A percentile compares a stretch with the other conserved stretches of the same genome.
Evolutionary conservation across 129 eudicot genomes (phyloP).

Genomic region (Centrapalus pauciflorus): DNA sequence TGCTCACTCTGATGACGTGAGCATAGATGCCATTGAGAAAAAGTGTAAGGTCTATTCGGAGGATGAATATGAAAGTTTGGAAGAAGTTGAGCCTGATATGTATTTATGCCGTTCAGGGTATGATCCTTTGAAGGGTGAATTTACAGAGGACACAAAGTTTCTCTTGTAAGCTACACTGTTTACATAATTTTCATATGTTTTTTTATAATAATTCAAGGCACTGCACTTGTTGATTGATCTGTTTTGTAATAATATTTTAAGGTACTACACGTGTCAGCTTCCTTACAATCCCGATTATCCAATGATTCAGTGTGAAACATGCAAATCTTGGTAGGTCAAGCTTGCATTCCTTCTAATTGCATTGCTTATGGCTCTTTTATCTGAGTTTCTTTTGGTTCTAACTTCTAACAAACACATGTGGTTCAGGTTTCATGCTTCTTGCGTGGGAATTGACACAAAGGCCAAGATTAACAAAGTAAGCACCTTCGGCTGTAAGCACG

Average conservation of each 20-base stretch:
- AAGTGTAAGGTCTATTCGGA: background rate
- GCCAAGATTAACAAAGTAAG: no score
- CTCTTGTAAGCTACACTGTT: background rate
- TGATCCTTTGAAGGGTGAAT: background rate
- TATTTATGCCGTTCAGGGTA: background rate
- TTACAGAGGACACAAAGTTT: background rate
- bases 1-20: background rate
- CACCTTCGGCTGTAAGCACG: no score
- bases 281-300: background rate
- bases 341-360: background rate
- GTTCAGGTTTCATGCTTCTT: background rate
- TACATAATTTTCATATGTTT: background rate
- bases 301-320: background rate
- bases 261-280: background rate
- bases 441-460: background rate
- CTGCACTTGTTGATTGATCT: background rate
- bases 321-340: background rate
- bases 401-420: background rate
- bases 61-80: background rate
- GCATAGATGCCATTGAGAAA: background rate
- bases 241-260: conserved; percentile 1
- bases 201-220: background rate
- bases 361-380: background rate
- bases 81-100: background rate
- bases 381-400: background rate